Percentiles rank a stretch among this genome's conserved stretches.
These are phyloP conservation scores for Tylopilus sp. DNA, from an alignment of 768 basidiomycete genomes.

Conservation along the genomic window DNA sequence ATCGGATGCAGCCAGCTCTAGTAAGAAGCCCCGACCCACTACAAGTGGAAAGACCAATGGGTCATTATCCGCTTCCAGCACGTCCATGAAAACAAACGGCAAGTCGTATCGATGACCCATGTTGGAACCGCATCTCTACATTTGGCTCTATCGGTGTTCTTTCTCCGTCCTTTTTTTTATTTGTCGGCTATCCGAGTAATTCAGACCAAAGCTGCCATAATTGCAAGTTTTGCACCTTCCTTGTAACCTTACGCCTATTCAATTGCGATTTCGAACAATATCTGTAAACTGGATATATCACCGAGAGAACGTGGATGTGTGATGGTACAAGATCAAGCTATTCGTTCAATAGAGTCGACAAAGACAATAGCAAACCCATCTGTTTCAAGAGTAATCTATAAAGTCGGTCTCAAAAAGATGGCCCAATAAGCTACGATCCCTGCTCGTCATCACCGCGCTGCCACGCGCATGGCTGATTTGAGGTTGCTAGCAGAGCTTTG, in stretches of 20 bases:
- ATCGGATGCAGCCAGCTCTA: constrained; percentile 41
- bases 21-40: constrained; percentile 60
- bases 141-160: constrained; percentile 22
- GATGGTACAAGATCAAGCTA: constrained; percentile 22
- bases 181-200: constrained; percentile 23
- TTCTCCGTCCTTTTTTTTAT: constrained; percentile 18
- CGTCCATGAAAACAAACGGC: constrained; percentile 53
- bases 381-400: constrained; percentile 9
- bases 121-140: constrained; percentile 8
- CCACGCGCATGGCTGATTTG: constrained; percentile 36
- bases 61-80: constrained; percentile 40
- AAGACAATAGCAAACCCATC: constrained; percentile 2
- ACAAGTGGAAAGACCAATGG: constrained; percentile 52
- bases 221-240: constrained; percentile 14
- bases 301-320: constrained; percentile 12
- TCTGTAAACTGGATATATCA: constrained; percentile 12
- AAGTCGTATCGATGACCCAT: constrained; percentile 54
- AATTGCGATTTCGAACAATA: constrained; percentile 15
- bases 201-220: constrained; percentile 28
- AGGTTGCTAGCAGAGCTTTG: constrained; percentile 31
- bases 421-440: background rate
- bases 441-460: constrained; percentile 28
- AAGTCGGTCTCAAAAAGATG: constrained; percentile 4
- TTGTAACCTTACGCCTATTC: constrained; percentile 25
- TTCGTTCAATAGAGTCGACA: constrained; percentile 1